phyloP scores from a whole-genome alignment of 2,329 filamentous ascomycete species.

The Paraconiothyrium brasiliense region DNA sequence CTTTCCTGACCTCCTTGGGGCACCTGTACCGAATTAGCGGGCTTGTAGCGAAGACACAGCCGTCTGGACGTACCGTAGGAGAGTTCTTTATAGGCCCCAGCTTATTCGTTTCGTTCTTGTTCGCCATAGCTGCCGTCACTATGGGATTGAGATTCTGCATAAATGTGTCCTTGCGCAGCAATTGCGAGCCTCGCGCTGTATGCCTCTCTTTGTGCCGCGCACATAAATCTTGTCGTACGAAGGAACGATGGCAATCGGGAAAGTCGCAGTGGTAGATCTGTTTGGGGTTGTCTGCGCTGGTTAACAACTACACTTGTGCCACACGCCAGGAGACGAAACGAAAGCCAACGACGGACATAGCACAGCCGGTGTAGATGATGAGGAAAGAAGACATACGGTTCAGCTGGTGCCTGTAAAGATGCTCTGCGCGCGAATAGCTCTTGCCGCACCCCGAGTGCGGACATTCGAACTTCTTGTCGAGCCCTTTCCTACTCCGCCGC shows the following conservation, averaged over 20 bases:
- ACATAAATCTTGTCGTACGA: slow-evolving; percentile 92
- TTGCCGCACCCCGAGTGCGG: slow-evolving; percentile 89
- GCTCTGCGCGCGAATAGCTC: slow-evolving; percentile 94
- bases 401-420: slow-evolving; percentile 94
- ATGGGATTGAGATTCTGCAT: slow-evolving; percentile 61
- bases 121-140: slow-evolving; percentile 50
- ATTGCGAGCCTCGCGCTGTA: slow-evolving; percentile 73
- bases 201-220: slow-evolving; percentile 67
- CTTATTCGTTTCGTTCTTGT: slow-evolving; percentile 40
- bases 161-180: slow-evolving; percentile 77
- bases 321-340: neutral
- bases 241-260: slow-evolving; percentile 86
- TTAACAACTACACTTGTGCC: slow-evolving; percentile 21
- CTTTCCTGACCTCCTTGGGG: slow-evolving; percentile 26
- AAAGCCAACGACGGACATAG: neutral
- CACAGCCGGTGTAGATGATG: neutral
- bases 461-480: slow-evolving; percentile 78
- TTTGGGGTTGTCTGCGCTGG: slow-evolving; percentile 79
- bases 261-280: slow-evolving; percentile 95
- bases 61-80: slow-evolving; percentile 30
- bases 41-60: slow-evolving; percentile 2
- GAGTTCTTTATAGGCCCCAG: slow-evolving; percentile 33
- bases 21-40: slow-evolving; percentile 26
- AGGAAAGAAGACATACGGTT: slow-evolving; percentile 72
- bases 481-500: slow-evolving; percentile 76